Evolutionary conservation across 2,329 filamentous ascomycete species (phyloP).

Genomic region (Neonectria punicea): DNA sequence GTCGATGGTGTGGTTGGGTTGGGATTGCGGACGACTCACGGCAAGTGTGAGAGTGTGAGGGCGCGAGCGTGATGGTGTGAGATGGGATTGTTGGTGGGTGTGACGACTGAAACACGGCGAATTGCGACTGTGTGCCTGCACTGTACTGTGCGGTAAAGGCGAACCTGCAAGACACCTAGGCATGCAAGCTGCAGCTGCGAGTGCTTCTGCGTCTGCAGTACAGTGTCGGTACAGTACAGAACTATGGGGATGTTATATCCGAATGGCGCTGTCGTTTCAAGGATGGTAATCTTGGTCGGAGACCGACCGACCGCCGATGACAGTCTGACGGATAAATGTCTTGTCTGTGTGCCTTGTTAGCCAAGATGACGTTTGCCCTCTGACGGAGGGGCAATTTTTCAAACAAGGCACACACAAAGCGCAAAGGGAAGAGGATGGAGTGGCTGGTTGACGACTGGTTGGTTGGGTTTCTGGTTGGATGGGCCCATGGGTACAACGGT

Average conservation of each 20-base stretch:
- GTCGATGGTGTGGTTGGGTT: conserved; percentile 9
- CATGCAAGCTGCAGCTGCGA: background rate
- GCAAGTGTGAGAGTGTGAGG: conserved; percentile 3
- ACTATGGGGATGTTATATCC: no score
- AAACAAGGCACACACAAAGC: background rate
- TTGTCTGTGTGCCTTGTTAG: background rate
- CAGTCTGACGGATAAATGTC: background rate
- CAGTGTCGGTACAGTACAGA: background rate
- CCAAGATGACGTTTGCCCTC: background rate
- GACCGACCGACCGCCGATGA: background rate
- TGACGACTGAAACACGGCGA: conserved; percentile 1
- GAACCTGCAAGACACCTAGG: background rate
- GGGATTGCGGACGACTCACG: conserved; percentile 4
- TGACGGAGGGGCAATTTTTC: background rate
- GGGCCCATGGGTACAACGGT: background rate
- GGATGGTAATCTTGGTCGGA: background rate
- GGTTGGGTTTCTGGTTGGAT: background rate
- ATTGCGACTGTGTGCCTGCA: background rate
- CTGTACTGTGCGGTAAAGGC: background rate
- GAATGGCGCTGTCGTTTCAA: no score
- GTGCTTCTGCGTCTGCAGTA: background rate
- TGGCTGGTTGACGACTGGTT: background rate
- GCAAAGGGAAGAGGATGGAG: background rate
- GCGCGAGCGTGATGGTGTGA: background rate
- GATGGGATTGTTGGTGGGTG: background rate